phyloP scores from a whole-genome alignment of 2,329 filamentous ascomycete genomes.

The Fusarium citri region DNA sequence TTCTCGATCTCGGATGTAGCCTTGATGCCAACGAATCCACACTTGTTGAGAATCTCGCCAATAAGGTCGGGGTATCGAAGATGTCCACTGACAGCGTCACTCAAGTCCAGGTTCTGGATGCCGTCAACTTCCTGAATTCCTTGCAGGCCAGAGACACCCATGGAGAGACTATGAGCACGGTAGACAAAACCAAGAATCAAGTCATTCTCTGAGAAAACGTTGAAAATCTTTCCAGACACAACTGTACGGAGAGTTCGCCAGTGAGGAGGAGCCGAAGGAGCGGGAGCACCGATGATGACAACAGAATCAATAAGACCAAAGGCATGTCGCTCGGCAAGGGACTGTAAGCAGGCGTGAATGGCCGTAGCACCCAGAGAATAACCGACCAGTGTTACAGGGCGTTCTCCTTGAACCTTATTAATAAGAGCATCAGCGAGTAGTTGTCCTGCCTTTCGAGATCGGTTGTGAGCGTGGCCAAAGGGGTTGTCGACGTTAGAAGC shows the following conservation, averaged over 20 bases:
- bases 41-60: conserved; percentile 63
- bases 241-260: conserved; percentile 84
- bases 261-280: conserved; percentile 75
- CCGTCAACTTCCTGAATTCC: conserved; percentile 74
- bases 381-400: conserved; percentile 82
- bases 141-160: conserved; percentile 87
- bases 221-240: conserved; percentile 84
- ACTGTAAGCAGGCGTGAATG: conserved; percentile 84
- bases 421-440: conserved; percentile 86
- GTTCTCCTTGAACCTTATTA: conserved; percentile 83
- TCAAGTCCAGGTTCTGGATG: conserved; percentile 68
- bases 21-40: conserved; percentile 61
- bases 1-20: conserved; percentile 62
- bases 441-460: conserved; percentile 82
- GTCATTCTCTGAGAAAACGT: conserved; percentile 89
- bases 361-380: conserved; percentile 85
- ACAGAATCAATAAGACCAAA: conserved; percentile 88
- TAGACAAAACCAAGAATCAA: conserved; percentile 90
- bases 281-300: conserved; percentile 83
- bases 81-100: conserved; percentile 64
- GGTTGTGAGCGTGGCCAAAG: conserved; percentile 79
- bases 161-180: conserved; percentile 82
- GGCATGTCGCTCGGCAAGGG: conserved; percentile 79
- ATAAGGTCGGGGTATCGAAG: conserved; percentile 64
- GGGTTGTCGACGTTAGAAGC: conserved; percentile 82